A percentile compares a stretch with the other conserved stretches of the same genome.
These are phyloP conservation scores for Paecilomyces variotii DNA, from an alignment of 2,329 filamentous ascomycete species.

Conservation along the genomic window DNA sequence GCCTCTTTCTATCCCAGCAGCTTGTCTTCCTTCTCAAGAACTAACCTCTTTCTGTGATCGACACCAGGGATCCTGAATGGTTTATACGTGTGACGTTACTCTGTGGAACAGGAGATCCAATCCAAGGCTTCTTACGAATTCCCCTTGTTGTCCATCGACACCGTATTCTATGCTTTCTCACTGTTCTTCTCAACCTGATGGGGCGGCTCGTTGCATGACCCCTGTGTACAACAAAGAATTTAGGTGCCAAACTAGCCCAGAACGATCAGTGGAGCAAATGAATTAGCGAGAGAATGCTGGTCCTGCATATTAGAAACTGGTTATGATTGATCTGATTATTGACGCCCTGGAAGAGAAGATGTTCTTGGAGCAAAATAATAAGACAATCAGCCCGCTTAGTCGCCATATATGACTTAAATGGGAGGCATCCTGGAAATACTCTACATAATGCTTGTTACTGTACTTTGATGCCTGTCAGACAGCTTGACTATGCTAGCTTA, in stretches of 20 bases:
- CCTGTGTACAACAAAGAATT: slow-evolving; percentile 19
- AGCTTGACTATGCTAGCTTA: background rate
- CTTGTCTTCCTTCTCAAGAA: background rate
- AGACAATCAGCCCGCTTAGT: slow-evolving; percentile 18
- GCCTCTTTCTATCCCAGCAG: background rate
- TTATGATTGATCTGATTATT: slow-evolving; percentile 2
- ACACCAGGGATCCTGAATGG: background rate
- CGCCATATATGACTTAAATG: slow-evolving; percentile 23
- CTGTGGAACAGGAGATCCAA: slow-evolving; percentile 28
- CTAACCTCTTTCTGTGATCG: background rate
- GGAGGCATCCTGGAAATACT: slow-evolving; percentile 19
- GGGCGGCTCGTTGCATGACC: slow-evolving; percentile 25
- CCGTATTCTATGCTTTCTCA: slow-evolving; percentile 8
- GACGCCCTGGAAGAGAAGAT: background rate
- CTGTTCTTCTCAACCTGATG: slow-evolving; percentile 15
- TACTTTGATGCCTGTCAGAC: background rate
- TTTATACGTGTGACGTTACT: slow-evolving; percentile 28
- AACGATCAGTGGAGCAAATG: slow-evolving; percentile 1
- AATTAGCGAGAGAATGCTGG: background rate
- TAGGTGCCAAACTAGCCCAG: slow-evolving; percentile 14
- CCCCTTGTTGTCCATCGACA: slow-evolving; percentile 13
- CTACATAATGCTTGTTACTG: background rate
- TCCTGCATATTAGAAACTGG: background rate
- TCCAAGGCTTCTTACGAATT: slow-evolving; percentile 12
- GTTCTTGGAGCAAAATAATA: slow-evolving; percentile 4